Evolutionary conservation across 441 rosid genomes (phyloP), one percentile per base, ranked within the genome.

Genomic region (Pelargonium exstipulatum): DNA sequence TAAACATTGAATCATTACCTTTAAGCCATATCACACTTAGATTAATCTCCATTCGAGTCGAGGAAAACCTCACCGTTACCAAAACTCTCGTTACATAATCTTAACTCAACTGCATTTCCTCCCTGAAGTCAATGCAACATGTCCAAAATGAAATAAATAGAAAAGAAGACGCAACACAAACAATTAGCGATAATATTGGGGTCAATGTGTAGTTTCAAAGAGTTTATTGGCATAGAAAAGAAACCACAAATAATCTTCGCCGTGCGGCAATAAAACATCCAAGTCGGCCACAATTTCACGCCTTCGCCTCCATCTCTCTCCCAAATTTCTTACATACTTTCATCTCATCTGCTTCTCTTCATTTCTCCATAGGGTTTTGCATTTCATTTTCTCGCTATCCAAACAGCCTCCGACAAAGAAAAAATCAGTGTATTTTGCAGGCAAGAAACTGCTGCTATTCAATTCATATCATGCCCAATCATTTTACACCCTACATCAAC

Each of bases 341-440:
- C 60, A 46, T 14, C 53, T 13, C 53, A 2, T 14, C 14, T 10
- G 53, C 12, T 46, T 48, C 16, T 48, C 53, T 48, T 12, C 53
- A 53, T 17, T 18, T 58, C 29, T 58, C 62, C 32, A 58, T 18
- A 58, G 22, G 62, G 12, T 58, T 58, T 58, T 58, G n/a, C 62
- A 58, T 58, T 22, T 20, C n/a, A 57, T 57, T 57, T 57, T 57
- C 62, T 57, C 62, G 2, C n/a, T 4, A 20, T 57, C 62, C 62
- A 57, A 57, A 57, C 62, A 9, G 26, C 22, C 62, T 57, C 62
- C 13, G 62, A 16, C 62, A 10, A 57, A 16, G 32, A 58, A 57
- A 58, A 57, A 57, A 57, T 57, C 61, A 57, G 62, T 7, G 13
- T 29, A 57, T 57, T 57, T 57, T 57, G 29, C 17, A 16, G 62